Evolutionary conservation across 352 stramenopile species (phyloP).

Genomic region (Globisporangium spinosum): DNA sequence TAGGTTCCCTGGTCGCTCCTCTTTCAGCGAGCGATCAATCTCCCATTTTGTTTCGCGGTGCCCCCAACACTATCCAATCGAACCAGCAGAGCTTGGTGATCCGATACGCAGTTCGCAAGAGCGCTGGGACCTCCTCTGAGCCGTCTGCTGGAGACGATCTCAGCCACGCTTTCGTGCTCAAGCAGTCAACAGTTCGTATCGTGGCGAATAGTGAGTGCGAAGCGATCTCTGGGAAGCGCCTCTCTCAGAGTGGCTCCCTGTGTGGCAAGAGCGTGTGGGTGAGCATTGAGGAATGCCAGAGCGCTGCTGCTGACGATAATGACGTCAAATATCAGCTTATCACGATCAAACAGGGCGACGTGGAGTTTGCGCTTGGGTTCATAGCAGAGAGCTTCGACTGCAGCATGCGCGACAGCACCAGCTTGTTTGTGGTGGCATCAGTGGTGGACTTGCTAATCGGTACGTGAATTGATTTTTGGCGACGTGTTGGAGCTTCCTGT

Average conservation of each 20-base stretch:
- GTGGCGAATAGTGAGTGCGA: constrained; percentile 5
- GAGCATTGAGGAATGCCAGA: not conserved
- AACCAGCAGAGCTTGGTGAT: not conserved
- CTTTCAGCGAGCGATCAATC: not conserved
- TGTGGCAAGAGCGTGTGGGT: not conserved
- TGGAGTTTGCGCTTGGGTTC: constrained; percentile 7
- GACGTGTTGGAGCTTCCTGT: not conserved
- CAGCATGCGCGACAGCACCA: not conserved
- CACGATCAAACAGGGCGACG: not conserved
- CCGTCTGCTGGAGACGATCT: not conserved
- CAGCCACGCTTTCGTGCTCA: not conserved
- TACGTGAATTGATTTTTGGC: not conserved
- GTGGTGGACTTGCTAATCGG: not conserved
- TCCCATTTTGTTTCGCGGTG: not conserved
- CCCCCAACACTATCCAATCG: not conserved
- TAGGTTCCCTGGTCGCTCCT: not conserved
- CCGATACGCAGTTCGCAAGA: not conserved
- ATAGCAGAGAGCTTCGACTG: not conserved
- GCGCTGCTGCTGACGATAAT: not conserved
- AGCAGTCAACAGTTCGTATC: not conserved
- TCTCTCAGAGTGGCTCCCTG: not conserved
- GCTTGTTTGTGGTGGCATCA: not conserved
- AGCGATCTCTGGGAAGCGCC: not conserved
- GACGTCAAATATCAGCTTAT: not conserved
- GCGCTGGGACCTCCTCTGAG: not conserved